These are phyloP conservation scores for Dendrobium catenatum DNA, from an alignment of 106 monocot genomes.

Conservation along the genomic window DNA sequence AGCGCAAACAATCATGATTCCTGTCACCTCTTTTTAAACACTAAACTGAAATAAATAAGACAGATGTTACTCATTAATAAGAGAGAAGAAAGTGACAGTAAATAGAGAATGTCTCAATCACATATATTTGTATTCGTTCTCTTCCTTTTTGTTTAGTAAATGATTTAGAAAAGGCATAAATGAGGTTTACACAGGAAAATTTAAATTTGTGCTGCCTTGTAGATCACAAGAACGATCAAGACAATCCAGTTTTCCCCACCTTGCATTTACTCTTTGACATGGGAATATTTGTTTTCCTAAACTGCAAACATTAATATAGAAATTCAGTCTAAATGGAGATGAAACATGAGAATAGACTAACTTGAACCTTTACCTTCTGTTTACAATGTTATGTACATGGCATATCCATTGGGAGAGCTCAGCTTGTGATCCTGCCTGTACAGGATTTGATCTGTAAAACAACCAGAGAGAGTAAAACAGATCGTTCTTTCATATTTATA, in stretches of 20 bases:
- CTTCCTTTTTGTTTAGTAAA: too few species aligned
- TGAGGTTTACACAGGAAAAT: neutral
- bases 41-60: too few species aligned
- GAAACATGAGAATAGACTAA: neutral
- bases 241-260: conserved; percentile 92
- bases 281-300: conserved; percentile 82
- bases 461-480: neutral
- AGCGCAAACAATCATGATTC: too few species aligned
- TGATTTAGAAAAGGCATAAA: neutral
- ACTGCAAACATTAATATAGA: conserved; percentile 26
- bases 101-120: too few species aligned
- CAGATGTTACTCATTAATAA: too few species aligned
- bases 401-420: conserved; percentile 94
- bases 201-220: conserved; percentile 15
- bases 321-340: neutral
- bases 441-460: conserved; percentile 66
- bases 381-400: conserved; percentile 89
- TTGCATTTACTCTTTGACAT: conserved; percentile 75
- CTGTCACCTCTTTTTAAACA: too few species aligned
- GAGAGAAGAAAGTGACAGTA: too few species aligned
- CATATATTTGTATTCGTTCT: too few species aligned
- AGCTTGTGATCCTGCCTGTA: conserved; percentile 80
- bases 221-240: conserved; percentile 74
- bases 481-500: too few species aligned
- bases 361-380: conserved; percentile 59